phyloP scores from a whole-genome alignment of 108 stramenopile genomes.

The Nitzschia sp. region DNA sequence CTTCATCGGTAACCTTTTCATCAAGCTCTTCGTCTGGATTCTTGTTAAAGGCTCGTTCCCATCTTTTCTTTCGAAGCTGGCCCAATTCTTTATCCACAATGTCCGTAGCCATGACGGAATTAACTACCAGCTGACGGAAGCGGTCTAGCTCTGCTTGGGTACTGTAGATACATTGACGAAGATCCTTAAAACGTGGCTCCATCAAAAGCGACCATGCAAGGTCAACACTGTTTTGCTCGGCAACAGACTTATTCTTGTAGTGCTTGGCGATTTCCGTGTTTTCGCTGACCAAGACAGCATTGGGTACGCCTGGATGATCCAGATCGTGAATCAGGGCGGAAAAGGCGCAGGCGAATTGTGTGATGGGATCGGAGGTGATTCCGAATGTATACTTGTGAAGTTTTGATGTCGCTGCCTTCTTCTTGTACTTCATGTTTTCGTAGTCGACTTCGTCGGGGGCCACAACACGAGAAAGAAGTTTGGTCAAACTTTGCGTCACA shows the following conservation, averaged over 20 bases:
- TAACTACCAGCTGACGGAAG: slow-evolving; percentile 12
- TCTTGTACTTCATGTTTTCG: slow-evolving; percentile 18
- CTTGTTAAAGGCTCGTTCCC: slow-evolving; percentile 19
- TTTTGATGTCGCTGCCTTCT: slow-evolving; percentile 6
- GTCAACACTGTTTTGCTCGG: slow-evolving; percentile 19
- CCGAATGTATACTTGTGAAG: slow-evolving; percentile 25
- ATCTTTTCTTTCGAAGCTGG: slow-evolving; percentile 15
- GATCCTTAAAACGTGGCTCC: slow-evolving; percentile 14
- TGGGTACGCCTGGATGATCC: slow-evolving; percentile 45
- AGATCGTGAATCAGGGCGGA: slow-evolving; percentile 24
- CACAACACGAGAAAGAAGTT: slow-evolving; percentile 20
- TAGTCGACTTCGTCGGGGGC: slow-evolving; percentile 21
- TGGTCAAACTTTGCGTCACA: slow-evolving; percentile 12
- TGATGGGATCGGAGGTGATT: slow-evolving; percentile 22
- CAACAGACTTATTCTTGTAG: slow-evolving; percentile 31
- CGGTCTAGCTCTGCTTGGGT: slow-evolving; percentile 1
- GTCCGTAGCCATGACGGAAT: slow-evolving; percentile 17
- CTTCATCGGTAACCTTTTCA: slow-evolving; percentile 5
- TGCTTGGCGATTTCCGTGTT: slow-evolving; percentile 45
- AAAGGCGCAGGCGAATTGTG: slow-evolving; percentile 21
- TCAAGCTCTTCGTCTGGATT: slow-evolving; percentile 3
- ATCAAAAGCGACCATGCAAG: slow-evolving; percentile 12
- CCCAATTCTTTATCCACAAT: slow-evolving; percentile 20
- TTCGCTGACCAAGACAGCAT: slow-evolving; percentile 47
- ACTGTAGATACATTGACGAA: slow-evolving; percentile 10